phyloP scores from a whole-genome alignment of 176 grass and related monocot species.

The Oryza coarctata region DNA sequence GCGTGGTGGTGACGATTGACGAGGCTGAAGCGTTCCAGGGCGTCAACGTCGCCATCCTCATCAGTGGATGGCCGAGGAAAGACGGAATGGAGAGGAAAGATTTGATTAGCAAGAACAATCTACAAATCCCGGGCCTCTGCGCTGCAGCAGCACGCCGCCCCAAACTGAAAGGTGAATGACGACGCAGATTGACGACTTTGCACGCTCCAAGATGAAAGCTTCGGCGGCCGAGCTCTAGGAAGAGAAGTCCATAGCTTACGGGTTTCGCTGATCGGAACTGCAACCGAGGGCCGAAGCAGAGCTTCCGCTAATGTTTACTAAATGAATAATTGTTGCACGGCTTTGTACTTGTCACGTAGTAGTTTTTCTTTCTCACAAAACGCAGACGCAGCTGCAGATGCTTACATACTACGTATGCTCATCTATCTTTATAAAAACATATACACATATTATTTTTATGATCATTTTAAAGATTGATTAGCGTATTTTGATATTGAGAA shows the following conservation, averaged over 20 bases:
- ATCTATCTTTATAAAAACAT: too few species aligned
- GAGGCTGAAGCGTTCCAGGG: constrained; percentile 54
- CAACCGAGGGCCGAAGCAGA: not conserved
- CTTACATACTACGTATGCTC: too few species aligned
- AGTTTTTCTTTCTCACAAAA: too few species aligned
- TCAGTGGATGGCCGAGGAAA: constrained; percentile 58
- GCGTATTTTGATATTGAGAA: too few species aligned
- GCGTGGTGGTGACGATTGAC: constrained; percentile 61
- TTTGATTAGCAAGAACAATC: constrained; percentile 64
- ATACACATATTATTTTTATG: too few species aligned
- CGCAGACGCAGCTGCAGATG: too few species aligned
- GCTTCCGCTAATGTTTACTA: not conserved
- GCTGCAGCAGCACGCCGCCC: constrained; percentile 61
- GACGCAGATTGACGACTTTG: constrained; percentile 47
- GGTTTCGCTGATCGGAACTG: not conserved
- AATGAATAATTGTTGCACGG: not conserved
- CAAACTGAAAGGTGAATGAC: constrained; percentile 65
- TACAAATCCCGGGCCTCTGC: constrained; percentile 68
- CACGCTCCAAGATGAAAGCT: constrained; percentile 55
- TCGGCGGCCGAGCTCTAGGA: constrained; percentile 53
- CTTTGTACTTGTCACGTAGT: not conserved
- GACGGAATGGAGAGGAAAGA: constrained; percentile 82
- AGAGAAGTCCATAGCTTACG: constrained; percentile 48
- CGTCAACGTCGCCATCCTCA: constrained; percentile 62
- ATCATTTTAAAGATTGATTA: too few species aligned